phyloP scores from a whole-genome alignment of 768 basidiomycete genomes.

The Pulveroboletus sp. region DNA sequence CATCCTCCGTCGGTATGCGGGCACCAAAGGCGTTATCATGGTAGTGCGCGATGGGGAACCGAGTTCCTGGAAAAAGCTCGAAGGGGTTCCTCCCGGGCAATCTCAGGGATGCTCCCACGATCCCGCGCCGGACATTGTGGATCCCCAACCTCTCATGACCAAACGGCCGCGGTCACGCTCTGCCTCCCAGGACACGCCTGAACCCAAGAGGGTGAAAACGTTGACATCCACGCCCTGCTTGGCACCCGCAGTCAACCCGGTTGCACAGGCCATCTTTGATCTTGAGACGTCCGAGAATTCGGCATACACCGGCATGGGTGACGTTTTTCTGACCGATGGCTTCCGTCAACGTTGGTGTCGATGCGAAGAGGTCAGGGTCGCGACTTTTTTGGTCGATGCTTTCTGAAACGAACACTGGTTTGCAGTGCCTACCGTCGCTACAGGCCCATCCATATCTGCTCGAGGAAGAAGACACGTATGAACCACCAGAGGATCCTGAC shows the following conservation, averaged over 20 bases:
- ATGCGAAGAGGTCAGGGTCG: conserved; percentile 50
- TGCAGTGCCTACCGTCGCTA: conserved; percentile 58
- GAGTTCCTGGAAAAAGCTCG: conserved; percentile 52
- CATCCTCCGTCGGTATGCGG: conserved; percentile 58
- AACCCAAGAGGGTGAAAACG: conserved; percentile 43
- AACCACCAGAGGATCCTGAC: conserved; percentile 84
- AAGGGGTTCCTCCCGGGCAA: conserved; percentile 20
- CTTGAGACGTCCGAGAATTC: conserved; percentile 15
- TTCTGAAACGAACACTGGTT: not conserved
- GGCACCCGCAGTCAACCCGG: conserved; percentile 47
- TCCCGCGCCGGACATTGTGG: conserved; percentile 26
- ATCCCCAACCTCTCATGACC: conserved; percentile 9
- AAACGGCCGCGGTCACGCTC: conserved; percentile 45
- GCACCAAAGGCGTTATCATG: conserved; percentile 64
- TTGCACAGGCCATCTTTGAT: conserved; percentile 44
- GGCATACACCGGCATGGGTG: conserved; percentile 51
- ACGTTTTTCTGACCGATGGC: conserved; percentile 70
- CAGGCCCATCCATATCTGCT: conserved; percentile 56
- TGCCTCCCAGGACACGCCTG: conserved; percentile 28
- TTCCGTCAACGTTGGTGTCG: conserved; percentile 80
- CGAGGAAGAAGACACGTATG: conserved; percentile 79
- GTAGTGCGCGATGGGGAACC: conserved; percentile 49
- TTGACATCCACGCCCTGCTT: conserved; percentile 44
- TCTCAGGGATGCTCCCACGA: not conserved
- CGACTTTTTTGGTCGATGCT: not conserved